Percentiles rank a stretch among this genome's conserved stretches.
Conservation (phyloP, 2,329 filamentous ascomycete genomes). For the Cladobotryum protrusum region DNA sequence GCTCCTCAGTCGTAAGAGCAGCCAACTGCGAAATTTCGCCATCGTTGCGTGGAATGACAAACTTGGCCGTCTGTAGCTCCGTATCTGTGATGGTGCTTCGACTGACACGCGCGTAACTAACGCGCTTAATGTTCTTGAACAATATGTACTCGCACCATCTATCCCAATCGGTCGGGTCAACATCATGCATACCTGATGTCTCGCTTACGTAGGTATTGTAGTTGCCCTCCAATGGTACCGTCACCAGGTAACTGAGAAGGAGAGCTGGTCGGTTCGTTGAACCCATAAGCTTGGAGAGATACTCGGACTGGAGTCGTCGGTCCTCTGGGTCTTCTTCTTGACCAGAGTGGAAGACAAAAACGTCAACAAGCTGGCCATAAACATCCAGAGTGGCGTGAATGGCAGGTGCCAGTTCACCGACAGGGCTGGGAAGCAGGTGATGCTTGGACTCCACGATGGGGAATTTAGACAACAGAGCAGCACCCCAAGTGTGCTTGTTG, state of each 20-base stretch:
- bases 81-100: constrained; percentile 93
- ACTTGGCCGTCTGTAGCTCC: constrained; percentile 94
- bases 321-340: constrained; percentile 97
- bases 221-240: constrained; percentile 82
- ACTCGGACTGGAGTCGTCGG: constrained; percentile 76
- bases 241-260: constrained; percentile 86
- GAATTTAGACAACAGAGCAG: constrained; percentile 90
- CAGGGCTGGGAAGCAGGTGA: constrained; percentile 86
- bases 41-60: constrained; percentile 66
- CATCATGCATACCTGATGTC: constrained; percentile 86
- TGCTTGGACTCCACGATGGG: constrained; percentile 96
- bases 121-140: constrained; percentile 79
- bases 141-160: constrained; percentile 99
- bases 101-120: constrained; percentile 84
- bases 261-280: constrained; percentile 73
- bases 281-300: constrained; percentile 84
- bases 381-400: constrained; percentile 95
- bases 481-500: constrained; percentile 98
- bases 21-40: constrained; percentile 45
- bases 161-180: constrained; percentile 90
- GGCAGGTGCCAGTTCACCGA: constrained; percentile 89
- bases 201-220: constrained; percentile 94
- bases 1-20: constrained; percentile 43
- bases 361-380: constrained; percentile 82
- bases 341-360: constrained; percentile 97